A percentile compares a stretch with the other conserved stretches of the same genome.
These are phyloP conservation scores for Paxillus involutus DNA, from an alignment of 768 basidiomycete species.

Conservation along the genomic window DNA sequence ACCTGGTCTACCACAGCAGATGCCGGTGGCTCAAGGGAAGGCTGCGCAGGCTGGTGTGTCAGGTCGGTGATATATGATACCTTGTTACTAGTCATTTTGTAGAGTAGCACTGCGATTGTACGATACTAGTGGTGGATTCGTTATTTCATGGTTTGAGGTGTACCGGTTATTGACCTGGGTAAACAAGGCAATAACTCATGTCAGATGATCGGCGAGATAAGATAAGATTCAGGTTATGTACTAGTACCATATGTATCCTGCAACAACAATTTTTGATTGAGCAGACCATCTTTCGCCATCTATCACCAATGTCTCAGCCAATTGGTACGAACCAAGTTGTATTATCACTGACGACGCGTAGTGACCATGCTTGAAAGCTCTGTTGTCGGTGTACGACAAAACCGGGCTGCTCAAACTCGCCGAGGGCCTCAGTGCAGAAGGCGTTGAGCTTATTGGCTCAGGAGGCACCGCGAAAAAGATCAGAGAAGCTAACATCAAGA, in stretches of 20 bases:
- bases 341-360: neutral
- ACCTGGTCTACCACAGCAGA: constrained; percentile 28
- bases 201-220: constrained; percentile 18
- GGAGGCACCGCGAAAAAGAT: constrained; percentile 99
- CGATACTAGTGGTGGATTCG: neutral
- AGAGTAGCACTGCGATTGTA: constrained; percentile 2
- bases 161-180: no score
- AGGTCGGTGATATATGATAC: constrained; percentile 29
- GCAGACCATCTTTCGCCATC: constrained; percentile 2
- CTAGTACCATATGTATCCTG: constrained; percentile 1
- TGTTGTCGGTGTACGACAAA: constrained; percentile 98
- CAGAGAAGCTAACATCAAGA: constrained; percentile 86
- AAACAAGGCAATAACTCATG: no score
- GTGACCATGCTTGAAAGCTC: constrained; percentile 46
- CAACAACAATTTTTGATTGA: constrained; percentile 8
- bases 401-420: constrained; percentile 86
- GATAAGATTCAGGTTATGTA: neutral
- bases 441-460: constrained; percentile 88
- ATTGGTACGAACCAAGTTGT: constrained; percentile 20
- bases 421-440: constrained; percentile 73
- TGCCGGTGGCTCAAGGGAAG: constrained; percentile 32
- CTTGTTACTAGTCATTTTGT: neutral
- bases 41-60: constrained; percentile 31
- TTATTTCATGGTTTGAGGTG: constrained; percentile 3
- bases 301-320: constrained; percentile 24